A percentile compares a stretch with the other conserved stretches of the same genome.
These are phyloP conservation scores for Lyophyllum semitale DNA, from an alignment of 768 basidiomycete species.

Conservation along the genomic window DNA sequence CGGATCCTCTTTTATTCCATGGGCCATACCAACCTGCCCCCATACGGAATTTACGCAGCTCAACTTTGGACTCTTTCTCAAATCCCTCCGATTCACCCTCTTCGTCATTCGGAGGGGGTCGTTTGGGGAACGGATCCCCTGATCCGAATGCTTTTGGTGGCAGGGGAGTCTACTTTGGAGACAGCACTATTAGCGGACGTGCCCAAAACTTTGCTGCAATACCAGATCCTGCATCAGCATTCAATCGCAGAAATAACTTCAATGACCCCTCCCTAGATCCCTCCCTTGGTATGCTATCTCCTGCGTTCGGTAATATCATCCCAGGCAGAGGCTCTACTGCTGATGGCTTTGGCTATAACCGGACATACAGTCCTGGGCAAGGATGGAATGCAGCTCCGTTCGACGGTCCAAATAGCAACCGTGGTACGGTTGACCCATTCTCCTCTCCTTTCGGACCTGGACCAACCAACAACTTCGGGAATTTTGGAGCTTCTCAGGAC, in stretches of 20 bases:
- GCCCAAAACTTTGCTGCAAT: constrained; percentile 22
- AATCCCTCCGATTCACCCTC: constrained; percentile 69
- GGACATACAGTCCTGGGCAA: constrained; percentile 33
- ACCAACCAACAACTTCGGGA: constrained; percentile 9
- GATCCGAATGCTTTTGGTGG: constrained; percentile 62
- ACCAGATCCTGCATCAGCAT: constrained; percentile 27
- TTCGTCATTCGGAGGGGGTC: constrained; percentile 66
- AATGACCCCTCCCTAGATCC: constrained; percentile 43
- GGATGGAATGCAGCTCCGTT: constrained; percentile 19
- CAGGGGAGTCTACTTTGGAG: constrained; percentile 39
- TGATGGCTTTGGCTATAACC: constrained; percentile 41
- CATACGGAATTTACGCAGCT: constrained; percentile 55
- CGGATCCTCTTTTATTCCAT: constrained; percentile 44
- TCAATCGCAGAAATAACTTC: constrained; percentile 38
- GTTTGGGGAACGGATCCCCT: constrained; percentile 69
- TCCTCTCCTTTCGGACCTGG: constrained; percentile 17
- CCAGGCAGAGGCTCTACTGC: constrained; percentile 32
- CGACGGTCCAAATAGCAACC: constrained; percentile 13
- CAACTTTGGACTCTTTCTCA: constrained; percentile 71
- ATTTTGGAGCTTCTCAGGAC: constrained; percentile 11
- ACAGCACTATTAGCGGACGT: constrained; percentile 37
- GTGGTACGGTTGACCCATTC: constrained; percentile 13
- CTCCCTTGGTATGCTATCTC: constrained; percentile 27
- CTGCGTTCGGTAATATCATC: constrained; percentile 30
- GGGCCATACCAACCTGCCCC: constrained; percentile 72